phyloP scores from a whole-genome alignment of 306 rosid genomes.

The Argentina anserina region DNA sequence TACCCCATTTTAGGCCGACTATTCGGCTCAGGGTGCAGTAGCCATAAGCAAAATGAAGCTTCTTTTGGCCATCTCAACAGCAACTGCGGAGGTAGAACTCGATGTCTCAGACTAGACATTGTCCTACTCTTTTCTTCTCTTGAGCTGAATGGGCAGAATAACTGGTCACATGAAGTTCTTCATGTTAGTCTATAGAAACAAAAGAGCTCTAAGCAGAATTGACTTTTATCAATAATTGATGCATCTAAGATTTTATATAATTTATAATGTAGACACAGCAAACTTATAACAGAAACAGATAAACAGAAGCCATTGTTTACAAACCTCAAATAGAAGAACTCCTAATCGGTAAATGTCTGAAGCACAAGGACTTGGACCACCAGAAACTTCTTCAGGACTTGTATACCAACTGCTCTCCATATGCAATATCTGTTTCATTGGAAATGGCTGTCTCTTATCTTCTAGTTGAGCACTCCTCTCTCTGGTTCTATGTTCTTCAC shows the following conservation, averaged over 20 bases:
- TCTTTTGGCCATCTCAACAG: conserved; percentile 94
- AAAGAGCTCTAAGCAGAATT: conserved; percentile 15
- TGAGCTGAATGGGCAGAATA: conserved; percentile 81
- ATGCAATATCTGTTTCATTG: conserved; percentile 79
- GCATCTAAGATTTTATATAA: background rate
- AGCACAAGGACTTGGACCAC: conserved; percentile 64
- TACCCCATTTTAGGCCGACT: conserved; percentile 85
- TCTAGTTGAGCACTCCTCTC: conserved; percentile 64
- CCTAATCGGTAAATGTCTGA: conserved; percentile 86
- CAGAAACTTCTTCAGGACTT: conserved; percentile 81
- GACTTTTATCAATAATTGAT: conserved; percentile 1
- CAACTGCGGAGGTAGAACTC: conserved; percentile 98
- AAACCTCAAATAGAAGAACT: conserved; percentile 91
- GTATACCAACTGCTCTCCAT: conserved; percentile 90
- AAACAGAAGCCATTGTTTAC: conserved; percentile 16
- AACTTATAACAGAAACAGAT: conserved; percentile 19
- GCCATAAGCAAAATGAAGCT: conserved; percentile 95
- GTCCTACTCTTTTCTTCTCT: conserved; percentile 85
- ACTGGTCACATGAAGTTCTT: conserved; percentile 51
- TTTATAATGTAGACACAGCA: background rate
- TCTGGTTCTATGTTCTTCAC: conserved; percentile 56
- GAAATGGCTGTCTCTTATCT: conserved; percentile 73
- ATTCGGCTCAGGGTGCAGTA: conserved; percentile 87
- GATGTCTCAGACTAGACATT: conserved; percentile 89
- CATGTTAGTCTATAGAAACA: conserved; percentile 31